Percentiles rank a stretch among this genome's conserved stretches.
These are phyloP conservation scores for Hyphopichia burtonii DNA, from an alignment of 1,139 yeast genomes.

Conservation along the genomic window DNA sequence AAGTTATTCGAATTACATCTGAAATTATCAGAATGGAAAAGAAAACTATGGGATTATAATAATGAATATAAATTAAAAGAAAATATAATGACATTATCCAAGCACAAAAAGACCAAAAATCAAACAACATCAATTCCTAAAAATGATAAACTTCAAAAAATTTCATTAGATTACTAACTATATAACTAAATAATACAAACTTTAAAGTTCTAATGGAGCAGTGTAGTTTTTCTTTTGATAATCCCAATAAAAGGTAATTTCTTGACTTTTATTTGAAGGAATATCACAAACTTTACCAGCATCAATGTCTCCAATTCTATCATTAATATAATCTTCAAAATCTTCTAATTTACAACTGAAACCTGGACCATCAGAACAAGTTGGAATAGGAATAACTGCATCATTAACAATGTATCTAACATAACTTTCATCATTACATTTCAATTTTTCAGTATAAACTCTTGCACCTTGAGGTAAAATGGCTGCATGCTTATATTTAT, in stretches of 20 bases:
- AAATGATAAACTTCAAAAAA: background rate
- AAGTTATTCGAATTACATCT: slow-evolving; percentile 37
- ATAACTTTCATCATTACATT: slow-evolving; percentile 37
- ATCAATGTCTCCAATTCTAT: slow-evolving; percentile 24
- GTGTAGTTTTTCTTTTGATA: slow-evolving; percentile 24
- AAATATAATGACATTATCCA: slow-evolving; percentile 33
- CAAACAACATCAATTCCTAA: background rate
- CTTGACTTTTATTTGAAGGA: slow-evolving; percentile 35
- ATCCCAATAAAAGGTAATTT: slow-evolving; percentile 40
- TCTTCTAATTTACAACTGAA: slow-evolving; percentile 51
- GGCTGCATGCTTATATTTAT: slow-evolving; percentile 45
- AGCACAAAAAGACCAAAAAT: slow-evolving; percentile 26
- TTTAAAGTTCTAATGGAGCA: slow-evolving; percentile 13
- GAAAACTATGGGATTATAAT: slow-evolving; percentile 35
- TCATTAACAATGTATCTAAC: slow-evolving; percentile 55
- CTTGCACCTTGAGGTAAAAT: slow-evolving; percentile 60
- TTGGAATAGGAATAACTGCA: slow-evolving; percentile 53
- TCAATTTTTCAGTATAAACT: slow-evolving; percentile 46
- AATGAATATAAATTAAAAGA: slow-evolving; percentile 30
- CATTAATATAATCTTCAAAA: slow-evolving; percentile 29
- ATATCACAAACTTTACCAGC: slow-evolving; percentile 35
- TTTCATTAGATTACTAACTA: background rate
- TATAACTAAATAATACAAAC: no score
- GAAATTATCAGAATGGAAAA: slow-evolving; percentile 34
- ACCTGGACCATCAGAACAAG: slow-evolving; percentile 56